phyloP scores from a whole-genome alignment of 345 rosid genomes.

The Eucalyptus virginea region DNA sequence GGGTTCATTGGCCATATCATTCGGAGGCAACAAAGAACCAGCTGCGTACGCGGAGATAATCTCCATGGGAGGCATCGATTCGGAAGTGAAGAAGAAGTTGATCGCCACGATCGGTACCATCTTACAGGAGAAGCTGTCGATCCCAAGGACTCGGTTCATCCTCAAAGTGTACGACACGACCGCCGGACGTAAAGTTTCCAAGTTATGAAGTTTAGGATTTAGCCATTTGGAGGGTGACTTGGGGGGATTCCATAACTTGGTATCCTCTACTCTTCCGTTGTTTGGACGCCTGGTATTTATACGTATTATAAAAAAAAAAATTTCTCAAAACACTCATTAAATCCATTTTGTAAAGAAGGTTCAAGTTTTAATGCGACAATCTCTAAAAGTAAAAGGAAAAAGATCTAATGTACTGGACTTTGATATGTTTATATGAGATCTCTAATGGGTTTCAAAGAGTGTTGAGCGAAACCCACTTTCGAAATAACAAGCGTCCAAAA shows the following conservation, averaged over 20 bases:
- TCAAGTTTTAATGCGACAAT: neutral
- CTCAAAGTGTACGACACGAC: conserved; percentile 64
- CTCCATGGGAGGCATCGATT: conserved; percentile 76
- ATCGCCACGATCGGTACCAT: conserved; percentile 42
- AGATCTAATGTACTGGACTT: neutral
- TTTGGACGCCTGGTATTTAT: neutral
- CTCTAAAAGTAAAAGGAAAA: neutral
- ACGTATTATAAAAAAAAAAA: neutral
- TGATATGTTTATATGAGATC: neutral
- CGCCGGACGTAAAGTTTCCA: neutral
- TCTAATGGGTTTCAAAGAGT: neutral
- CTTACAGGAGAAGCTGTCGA: conserved; percentile 27
- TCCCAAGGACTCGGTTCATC: conserved; percentile 52
- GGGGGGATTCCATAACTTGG: neutral
- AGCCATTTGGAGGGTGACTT: neutral
- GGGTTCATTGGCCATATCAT: conserved; percentile 51
- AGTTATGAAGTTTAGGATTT: neutral
- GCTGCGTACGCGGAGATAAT: conserved; percentile 78
- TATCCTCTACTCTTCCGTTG: neutral
- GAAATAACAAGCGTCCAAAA: neutral
- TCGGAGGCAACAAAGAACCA: conserved; percentile 61
- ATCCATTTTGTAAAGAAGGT: neutral
- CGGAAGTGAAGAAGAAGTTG: conserved; percentile 45
- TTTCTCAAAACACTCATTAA: neutral
- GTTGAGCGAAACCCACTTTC: neutral